Percentiles rank a stretch among this genome's conserved stretches.
Evolutionary conservation across 345 rosid species (phyloP).

Genomic region (Ceriops decandra): DNA sequence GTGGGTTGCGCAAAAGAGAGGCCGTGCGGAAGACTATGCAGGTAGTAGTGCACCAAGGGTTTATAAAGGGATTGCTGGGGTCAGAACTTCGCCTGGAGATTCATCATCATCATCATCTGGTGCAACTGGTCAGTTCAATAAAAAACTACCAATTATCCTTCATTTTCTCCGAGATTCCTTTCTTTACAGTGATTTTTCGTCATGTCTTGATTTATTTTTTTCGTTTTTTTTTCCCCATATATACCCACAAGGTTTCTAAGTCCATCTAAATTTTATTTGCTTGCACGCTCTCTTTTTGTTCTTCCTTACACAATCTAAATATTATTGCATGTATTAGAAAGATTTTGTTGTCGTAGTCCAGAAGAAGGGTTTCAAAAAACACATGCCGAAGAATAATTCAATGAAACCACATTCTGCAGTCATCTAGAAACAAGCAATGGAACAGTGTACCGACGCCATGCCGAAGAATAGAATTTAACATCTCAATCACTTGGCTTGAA

Average conservation of each 20-base stretch:
- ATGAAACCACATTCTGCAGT: not conserved
- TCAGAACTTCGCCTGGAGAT: constrained; percentile 23
- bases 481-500: constrained; percentile 16
- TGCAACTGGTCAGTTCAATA: constrained; percentile 27
- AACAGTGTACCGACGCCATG: constrained; percentile 1
- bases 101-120: constrained; percentile 30
- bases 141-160: not conserved
- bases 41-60: constrained; percentile 19
- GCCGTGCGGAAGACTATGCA: constrained; percentile 28
- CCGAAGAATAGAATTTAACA: not conserved
- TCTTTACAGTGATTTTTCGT: not conserved
- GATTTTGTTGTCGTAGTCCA: not conserved
- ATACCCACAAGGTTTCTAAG: too few relatives aligned
- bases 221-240: not conserved
- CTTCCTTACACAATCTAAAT: too few relatives aligned
- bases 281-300: too few relatives aligned
- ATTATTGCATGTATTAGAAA: constrained; percentile 19
- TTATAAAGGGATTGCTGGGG: constrained; percentile 26
- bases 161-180: not conserved
- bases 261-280: too few relatives aligned
- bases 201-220: not conserved
- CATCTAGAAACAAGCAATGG: constrained; percentile 14
- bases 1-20: constrained; percentile 41
- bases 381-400: too few relatives aligned
- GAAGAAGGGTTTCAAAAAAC: not conserved